Conservation (phyloP, 2,329 filamentous ascomycete species). For the Botryotinia convoluta region DNA sequence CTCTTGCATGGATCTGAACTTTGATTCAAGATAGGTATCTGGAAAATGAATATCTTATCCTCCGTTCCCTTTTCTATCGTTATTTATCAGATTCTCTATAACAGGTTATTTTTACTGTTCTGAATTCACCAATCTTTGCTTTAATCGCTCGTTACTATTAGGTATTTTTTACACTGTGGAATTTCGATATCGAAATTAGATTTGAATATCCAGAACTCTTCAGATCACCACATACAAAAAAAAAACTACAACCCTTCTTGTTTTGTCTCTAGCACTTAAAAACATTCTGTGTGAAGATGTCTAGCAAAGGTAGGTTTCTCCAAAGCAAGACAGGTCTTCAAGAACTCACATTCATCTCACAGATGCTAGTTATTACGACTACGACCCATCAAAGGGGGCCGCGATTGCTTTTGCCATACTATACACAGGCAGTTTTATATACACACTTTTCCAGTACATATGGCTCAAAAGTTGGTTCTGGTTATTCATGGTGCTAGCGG, state of each 20-base stretch:
- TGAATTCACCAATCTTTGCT: not conserved
- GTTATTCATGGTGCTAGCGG: conserved; percentile 22
- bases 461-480: conserved; percentile 22
- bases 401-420: conserved; percentile 20
- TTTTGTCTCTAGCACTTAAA: not conserved
- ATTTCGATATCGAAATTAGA: not conserved
- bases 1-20: not conserved
- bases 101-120: not conserved
- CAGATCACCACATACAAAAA: not conserved
- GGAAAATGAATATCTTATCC: not conserved
- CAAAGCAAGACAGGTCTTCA: not conserved
- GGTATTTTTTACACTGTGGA: not conserved
- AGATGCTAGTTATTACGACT: conserved; percentile 14
- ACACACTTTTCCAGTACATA: conserved; percentile 17
- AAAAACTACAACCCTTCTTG: not conserved
- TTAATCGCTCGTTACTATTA: not conserved
- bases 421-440: conserved; percentile 6
- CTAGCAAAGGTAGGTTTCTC: not conserved
- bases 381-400: conserved; percentile 18
- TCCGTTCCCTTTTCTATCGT: not conserved
- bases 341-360: not conserved
- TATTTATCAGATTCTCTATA: no score
- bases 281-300: not conserved
- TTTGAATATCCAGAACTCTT: not conserved
- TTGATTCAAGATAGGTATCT: not conserved